Evolutionary conservation across 108 stramenopile genomes (phyloP), one percentile per base, ranked within the genome.

Genomic region (Licmophora abbreviata): DNA sequence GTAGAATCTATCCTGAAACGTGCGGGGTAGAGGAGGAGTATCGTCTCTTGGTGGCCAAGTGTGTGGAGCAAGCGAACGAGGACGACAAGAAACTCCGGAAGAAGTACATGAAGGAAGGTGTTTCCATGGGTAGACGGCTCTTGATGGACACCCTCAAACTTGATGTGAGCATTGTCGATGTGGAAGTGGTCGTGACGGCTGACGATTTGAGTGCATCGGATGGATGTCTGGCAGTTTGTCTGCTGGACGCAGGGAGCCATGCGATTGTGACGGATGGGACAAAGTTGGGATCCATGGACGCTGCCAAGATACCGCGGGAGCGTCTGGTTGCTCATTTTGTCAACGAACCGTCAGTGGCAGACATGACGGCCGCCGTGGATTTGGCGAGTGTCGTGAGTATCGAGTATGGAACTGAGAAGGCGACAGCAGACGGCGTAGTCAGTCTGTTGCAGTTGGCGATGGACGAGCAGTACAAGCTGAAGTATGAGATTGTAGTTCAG

Each of bases 231-330:
- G 80, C 76, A 0, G 71, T 65, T 20, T 84, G 83, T 25, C 73
- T 92, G 29, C 42, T 92, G 37, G 90, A 92, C 66, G 90, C 85
- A 0, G 90, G 90, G 22, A 85, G 85, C 55, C 63, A 66, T 21
- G 15, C 44, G 15, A 70, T 85, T 47, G 81, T 83, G 0, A 41
- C 72, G 15, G 78, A 75, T 8, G 79, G 73, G 4, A 55, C 62
- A 17, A 53, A 61, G 2, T 18, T 82, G 20, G 69, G 54, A n/a
- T 85, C 85, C 6, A 42, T 77, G 48, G 81, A 85, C 40, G 68
- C 59, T 1, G 74, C 80, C 0, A 64, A 74, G 36, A 45, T 92
- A 46, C 90, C 90, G 1, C 22, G 58, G 36, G 83, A 85, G 34
- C 67, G 90, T 8, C 32, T 92, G 1, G 59, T 85, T 21, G 63